phyloP scores from a whole-genome alignment of 495 filamentous ascomycete genomes.

The Terfezia claveryi region DNA sequence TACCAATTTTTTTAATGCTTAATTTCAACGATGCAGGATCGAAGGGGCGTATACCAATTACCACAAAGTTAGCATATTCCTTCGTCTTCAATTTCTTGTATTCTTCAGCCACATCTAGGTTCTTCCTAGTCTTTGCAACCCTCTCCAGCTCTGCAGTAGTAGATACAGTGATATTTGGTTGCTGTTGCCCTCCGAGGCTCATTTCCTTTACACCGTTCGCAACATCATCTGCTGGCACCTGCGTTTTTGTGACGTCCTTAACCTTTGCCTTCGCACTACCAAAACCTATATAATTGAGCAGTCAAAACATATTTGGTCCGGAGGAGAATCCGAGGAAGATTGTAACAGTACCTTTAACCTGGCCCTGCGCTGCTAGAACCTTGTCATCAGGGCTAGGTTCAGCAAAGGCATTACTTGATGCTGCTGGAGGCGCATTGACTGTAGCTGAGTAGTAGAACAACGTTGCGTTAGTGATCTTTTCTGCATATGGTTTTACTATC shows the following conservation, averaged over 20 bases:
- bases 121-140: slow-evolving; percentile 59
- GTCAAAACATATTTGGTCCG: not conserved
- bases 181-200: slow-evolving; percentile 27
- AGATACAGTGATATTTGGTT: not conserved
- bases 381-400: slow-evolving; percentile 88
- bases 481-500: slow-evolving; percentile 7
- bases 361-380: slow-evolving; percentile 59
- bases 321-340: not conserved
- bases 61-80: slow-evolving; percentile 77
- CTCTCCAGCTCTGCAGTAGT: slow-evolving; percentile 26
- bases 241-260: slow-evolving; percentile 18
- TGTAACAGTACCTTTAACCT: slow-evolving; percentile 54
- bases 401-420: slow-evolving; percentile 34
- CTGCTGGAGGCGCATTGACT: not conserved
- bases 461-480: slow-evolving; percentile 10
- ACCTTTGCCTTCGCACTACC: slow-evolving; percentile 26
- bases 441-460: slow-evolving; percentile 5
- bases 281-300: slow-evolving; percentile 5
- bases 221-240: slow-evolving; percentile 24
- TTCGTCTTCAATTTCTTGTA: slow-evolving; percentile 56
- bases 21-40: not conserved
- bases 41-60: slow-evolving; percentile 47
- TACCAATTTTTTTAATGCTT: slow-evolving; percentile 1
- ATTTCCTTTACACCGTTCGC: slow-evolving; percentile 23
- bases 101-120: slow-evolving; percentile 63